Evolutionary conservation across 2,329 filamentous ascomycete genomes (phyloP).

Genomic region (Pseudogymnoascus sp.): DNA sequence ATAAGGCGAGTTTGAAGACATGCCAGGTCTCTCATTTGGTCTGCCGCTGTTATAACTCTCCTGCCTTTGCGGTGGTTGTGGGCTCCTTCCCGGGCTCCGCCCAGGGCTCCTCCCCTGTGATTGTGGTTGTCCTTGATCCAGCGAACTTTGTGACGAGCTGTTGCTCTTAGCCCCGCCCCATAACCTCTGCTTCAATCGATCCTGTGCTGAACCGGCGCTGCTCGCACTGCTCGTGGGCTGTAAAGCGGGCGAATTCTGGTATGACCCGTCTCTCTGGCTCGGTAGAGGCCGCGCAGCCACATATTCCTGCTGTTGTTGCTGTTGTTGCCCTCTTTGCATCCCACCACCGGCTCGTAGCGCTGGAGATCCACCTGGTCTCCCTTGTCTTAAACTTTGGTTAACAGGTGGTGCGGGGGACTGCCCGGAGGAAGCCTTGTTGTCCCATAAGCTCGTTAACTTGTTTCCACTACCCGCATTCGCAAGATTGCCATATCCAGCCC

Average conservation of each 20-base stretch:
- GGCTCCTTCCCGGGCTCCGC: background rate
- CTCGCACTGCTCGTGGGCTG: constrained; percentile 24
- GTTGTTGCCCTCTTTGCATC: constrained; percentile 15
- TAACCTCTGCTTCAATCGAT: constrained; percentile 71
- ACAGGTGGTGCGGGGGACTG: constrained; percentile 20
- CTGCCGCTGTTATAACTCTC: background rate
- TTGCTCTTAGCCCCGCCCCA: constrained; percentile 42
- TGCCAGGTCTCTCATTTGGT: background rate
- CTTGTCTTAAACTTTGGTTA: constrained; percentile 41
- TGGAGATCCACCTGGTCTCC: constrained; percentile 28
- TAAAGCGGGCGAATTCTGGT: constrained; percentile 47
- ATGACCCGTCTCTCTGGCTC: constrained; percentile 67
- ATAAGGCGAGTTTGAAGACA: background rate
- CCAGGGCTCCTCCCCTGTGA: background rate
- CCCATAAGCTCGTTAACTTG: constrained; percentile 53
- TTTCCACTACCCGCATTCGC: constrained; percentile 30
- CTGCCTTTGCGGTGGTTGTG: background rate
- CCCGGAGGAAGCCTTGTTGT: constrained; percentile 30
- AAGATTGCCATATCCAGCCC: constrained; percentile 47
- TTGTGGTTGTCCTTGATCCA: background rate
- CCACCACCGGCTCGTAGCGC: constrained; percentile 25
- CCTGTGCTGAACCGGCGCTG: constrained; percentile 59
- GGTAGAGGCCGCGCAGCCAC: constrained; percentile 55
- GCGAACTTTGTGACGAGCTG: constrained; percentile 4
- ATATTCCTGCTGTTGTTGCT: constrained; percentile 10